These are phyloP conservation scores for Ceriops zippeliana DNA, from an alignment of 345 rosid genomes.

Conservation along the genomic window DNA sequence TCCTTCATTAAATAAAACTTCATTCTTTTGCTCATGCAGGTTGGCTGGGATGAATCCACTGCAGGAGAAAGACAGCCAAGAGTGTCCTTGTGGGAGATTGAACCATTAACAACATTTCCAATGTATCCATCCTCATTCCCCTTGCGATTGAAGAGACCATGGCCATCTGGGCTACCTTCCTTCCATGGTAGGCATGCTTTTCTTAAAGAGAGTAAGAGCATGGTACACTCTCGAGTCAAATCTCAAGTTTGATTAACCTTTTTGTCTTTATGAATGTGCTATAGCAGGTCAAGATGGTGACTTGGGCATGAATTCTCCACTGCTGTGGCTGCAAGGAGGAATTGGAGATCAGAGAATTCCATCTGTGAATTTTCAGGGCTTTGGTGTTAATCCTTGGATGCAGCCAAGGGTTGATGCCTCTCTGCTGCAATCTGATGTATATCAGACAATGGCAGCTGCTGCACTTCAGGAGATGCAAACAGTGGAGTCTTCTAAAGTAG, in stretches of 20 bases:
- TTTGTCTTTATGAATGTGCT: neutral
- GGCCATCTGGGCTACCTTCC: conserved; percentile 44
- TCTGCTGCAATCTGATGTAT: conserved; percentile 39
- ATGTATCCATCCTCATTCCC: conserved; percentile 52
- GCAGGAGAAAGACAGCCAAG: conserved; percentile 58
- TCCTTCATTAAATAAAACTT: neutral
- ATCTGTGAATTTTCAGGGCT: conserved; percentile 40
- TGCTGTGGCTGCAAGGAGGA: conserved; percentile 49
- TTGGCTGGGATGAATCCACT: conserved; percentile 56
- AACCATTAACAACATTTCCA: conserved; percentile 47
- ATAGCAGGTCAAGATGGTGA: conserved; percentile 31
- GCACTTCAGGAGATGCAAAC: conserved; percentile 46
- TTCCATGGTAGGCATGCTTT: conserved; percentile 31
- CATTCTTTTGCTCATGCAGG: conserved; percentile 25
- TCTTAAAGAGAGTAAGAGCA: neutral
- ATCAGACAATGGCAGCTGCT: conserved; percentile 51
- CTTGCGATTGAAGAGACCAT: conserved; percentile 42
- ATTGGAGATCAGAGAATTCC: conserved; percentile 42
- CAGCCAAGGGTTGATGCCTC: conserved; percentile 42
- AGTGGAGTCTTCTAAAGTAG: conserved; percentile 35
- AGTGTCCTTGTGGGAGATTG: conserved; percentile 54
- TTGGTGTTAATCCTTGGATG: conserved; percentile 41
- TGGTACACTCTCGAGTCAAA: neutral
- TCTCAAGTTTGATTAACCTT: neutral
- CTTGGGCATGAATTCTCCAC: conserved; percentile 34